phyloP scores from a whole-genome alignment of 1,284 basidiomycete species.

The Boletus semigastroideus region DNA sequence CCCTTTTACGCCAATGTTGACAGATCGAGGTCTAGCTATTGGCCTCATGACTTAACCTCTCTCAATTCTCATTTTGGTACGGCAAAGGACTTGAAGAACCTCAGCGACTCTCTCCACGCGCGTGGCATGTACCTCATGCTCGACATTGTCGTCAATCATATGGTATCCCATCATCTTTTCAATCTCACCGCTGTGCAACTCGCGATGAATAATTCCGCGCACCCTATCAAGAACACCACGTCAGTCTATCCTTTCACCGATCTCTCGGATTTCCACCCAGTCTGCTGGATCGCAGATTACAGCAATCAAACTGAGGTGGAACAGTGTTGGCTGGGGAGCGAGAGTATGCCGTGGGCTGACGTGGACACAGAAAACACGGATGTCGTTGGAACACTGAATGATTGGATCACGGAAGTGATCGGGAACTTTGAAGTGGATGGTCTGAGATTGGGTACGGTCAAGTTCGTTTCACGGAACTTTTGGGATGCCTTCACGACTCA shows the following conservation, averaged over 20 bases:
- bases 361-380: conserved; percentile 67
- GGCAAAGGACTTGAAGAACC: conserved; percentile 58
- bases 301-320: conserved; percentile 67
- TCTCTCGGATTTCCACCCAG: conserved; percentile 35
- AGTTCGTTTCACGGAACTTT: conserved; percentile 60
- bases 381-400: conserved; percentile 53
- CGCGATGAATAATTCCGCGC: conserved; percentile 23
- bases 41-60: conserved; percentile 57
- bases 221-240: conserved; percentile 39
- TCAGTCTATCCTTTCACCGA: conserved; percentile 38
- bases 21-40: conserved; percentile 41
- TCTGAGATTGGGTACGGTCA: conserved; percentile 49
- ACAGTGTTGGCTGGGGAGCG: conserved; percentile 76
- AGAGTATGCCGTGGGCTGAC: conserved; percentile 62
- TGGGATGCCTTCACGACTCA: conserved; percentile 62
- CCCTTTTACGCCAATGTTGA: neutral
- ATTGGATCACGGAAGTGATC: conserved; percentile 60
- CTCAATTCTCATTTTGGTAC: conserved; percentile 70
- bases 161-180: conserved; percentile 40
- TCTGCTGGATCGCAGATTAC: conserved; percentile 48
- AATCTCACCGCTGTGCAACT: conserved; percentile 30
- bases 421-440: conserved; percentile 60
- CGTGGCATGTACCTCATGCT: conserved; percentile 79
- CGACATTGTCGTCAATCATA: conserved; percentile 75
- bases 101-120: conserved; percentile 60